A percentile compares a stretch with the other conserved stretches of the same genome.
Evolutionary conservation across 495 filamentous ascomycete genomes (phyloP).

Genomic region (Neurospora sp.): DNA sequence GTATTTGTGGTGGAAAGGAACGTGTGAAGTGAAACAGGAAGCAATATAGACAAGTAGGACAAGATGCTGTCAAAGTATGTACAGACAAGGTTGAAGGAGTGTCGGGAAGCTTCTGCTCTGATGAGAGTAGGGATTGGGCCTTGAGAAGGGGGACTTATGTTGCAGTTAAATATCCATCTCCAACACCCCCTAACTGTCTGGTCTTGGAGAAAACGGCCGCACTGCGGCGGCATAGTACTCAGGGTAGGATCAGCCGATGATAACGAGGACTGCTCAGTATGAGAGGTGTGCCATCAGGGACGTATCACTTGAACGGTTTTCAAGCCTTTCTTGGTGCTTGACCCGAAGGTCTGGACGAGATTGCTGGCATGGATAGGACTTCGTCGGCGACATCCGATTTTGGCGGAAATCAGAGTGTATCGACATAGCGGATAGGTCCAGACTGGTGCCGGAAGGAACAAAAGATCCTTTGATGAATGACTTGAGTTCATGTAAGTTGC

Average conservation of each 20-base stretch:
- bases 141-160: neutral
- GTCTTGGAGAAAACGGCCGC: neutral
- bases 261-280: neutral
- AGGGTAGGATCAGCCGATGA: neutral
- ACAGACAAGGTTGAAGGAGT: neutral
- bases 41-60: neutral
- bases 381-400: neutral
- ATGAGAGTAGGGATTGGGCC: neutral
- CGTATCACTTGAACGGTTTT: neutral
- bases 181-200: neutral
- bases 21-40: neutral
- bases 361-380: neutral
- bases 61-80: neutral
- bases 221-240: neutral
- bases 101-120: neutral
- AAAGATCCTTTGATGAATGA: neutral
- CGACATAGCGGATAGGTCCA: neutral
- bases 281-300: neutral
- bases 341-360: neutral
- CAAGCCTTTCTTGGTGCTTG: neutral
- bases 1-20: neutral
- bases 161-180: neutral
- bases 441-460: neutral
- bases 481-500: neutral
- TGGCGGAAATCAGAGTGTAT: neutral